Evolutionary conservation across 208 protist genomes (phyloP), one percentile per base, ranked within the genome.

Genomic region (Trichomonas vaginalis): DNA sequence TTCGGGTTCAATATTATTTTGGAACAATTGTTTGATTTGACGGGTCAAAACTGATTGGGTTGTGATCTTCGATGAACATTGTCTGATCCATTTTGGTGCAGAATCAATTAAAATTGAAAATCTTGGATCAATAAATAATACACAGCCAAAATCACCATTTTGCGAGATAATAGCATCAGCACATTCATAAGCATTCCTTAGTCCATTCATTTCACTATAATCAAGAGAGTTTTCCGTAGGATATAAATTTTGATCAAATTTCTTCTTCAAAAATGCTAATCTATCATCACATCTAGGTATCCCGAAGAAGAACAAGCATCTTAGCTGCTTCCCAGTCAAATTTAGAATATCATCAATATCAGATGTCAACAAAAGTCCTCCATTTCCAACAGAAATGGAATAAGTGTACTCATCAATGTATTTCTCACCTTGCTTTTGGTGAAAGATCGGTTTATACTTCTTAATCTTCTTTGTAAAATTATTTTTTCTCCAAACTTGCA

Each of bases 41-140:
- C 21, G 17, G 2, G 56, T 70, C 21, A 70, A 27, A 70, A 70
- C 56, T 12, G 21, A n/a, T 27, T 70, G 56, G 1, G 56, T 70
- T 27, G 56, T n/a, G n/a, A 70, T 27, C n/a, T 70, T 70, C 21
- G 17, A n/a, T 27, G 56, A n/a, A 6, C 40, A 37, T 42, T 46
- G 35, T 45, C 32, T 42, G 3, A 95, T 46, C 96, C 86, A 92
- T 48, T 32, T 48, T 39, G 86, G 86, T 0, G 46, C 42, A 6
- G 42, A 35, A 51, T 35, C 23, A 51, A 92, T 51, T 51, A 49
- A 51, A 92, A 39, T 92, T 27, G 27, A 17, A 62, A 96, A 97
- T 80, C 96, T 45, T 47, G 95, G n/a, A 88, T 97, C 96, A 27
- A 56, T 62, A 12, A 97, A 62, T 32, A 96, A 0, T 32, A 97